Evolutionary conservation across 23 red algal genomes (phyloP), one percentile per base, ranked within the genome.

Genomic region (Cyanidiococcus yangmingshanensis): DNA sequence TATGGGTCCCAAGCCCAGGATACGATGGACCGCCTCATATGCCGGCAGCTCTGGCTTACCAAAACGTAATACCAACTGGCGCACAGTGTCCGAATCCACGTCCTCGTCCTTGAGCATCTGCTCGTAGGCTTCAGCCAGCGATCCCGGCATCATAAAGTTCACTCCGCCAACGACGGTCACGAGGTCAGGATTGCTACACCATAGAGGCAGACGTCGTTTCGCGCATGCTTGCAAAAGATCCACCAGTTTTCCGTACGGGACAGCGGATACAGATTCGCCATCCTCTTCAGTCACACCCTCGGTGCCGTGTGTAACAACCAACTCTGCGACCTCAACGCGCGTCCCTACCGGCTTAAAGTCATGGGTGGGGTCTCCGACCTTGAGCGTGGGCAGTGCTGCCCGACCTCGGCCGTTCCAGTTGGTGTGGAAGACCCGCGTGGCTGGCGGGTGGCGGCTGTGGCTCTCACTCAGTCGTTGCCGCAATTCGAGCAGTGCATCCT

Each of bases 131-230:
- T 58, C 39, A 25, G 90, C 90, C 27, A 93, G 79, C 27, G 75
- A 59, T 32, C 90, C 90, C 16, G 90, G 90, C 90, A 93, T 93
- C 15, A 67, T 58, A 27, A 79, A 58, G 39, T 87, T 50, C 31
- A 74, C 76, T 3, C 75, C 80, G 3, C 90, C 90, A 54, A 87
- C 90, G 26, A 93, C 90, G 26, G 90, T 93, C 1, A 93, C 90
- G 35, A 87, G 37, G 67, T 93, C 90, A 18, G 90, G 90, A 67
- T 93, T 93, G 1, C 74, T 85, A 74, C 90, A 93, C 37, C 81
- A 79, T 75, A 93, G 82, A 17, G 89, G 90, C 37, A 75, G 67
- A 29, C 75, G 39, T 7, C 78, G 36, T 26, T 39, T 35, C 21
- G 74, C 74, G 0, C 32, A 50, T 15, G 15, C 34, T 27, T 27